Evolutionary conservation across 257 asterid genomes (phyloP), one percentile per base, ranked within the genome.

Genomic region (Jaltomata sinuosa): DNA sequence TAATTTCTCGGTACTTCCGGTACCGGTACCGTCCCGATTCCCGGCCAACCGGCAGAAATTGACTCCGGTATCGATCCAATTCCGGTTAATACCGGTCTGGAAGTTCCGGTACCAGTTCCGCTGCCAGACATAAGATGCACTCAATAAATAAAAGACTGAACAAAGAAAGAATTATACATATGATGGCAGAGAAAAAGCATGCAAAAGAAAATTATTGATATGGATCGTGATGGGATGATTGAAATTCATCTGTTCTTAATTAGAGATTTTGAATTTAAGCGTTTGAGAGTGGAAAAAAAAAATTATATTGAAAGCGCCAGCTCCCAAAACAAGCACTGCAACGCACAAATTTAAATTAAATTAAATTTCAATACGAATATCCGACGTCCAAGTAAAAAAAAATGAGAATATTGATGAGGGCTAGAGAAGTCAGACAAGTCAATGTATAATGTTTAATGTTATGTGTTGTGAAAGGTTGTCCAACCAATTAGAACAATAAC

Each of bases 261-360:
- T 2, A 61, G 0, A 61, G 4, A 0, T 4, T 0, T 61, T 3
- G 0, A 2, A 15, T 59, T 42, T 3, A 0, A 42, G 1, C 11
- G n/a, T 42, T 10, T 42, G 3, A 10, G 8, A 42, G 8, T 42
- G n/a, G n/a, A n/a, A n/a, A 32, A 49, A 47, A 49, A 14, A 47
- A 47, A 11, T 11, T 4, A 11, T 47, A 11, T 47, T 47, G 10
- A 47, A 0, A 47, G 5, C 4, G 52, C 11, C 4, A 47, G 16
- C 1, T 16, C 11, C 3, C 2, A 1, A 47, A 47, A 47, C 11
- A 16, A 47, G 2, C 5, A 0, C 11, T 0, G 11, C 1, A 47
- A 47, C 11, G 1, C 1, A 4, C 4, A 12, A 11, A 47, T 47
- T 47, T 4, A 11, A 47, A 59, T 59, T 59, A 22, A 59, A 59